These are phyloP conservation scores for Stagonosporopsis rhizophila DNA, from an alignment of 2,329 filamentous ascomycete genomes.

Conservation along the genomic window DNA sequence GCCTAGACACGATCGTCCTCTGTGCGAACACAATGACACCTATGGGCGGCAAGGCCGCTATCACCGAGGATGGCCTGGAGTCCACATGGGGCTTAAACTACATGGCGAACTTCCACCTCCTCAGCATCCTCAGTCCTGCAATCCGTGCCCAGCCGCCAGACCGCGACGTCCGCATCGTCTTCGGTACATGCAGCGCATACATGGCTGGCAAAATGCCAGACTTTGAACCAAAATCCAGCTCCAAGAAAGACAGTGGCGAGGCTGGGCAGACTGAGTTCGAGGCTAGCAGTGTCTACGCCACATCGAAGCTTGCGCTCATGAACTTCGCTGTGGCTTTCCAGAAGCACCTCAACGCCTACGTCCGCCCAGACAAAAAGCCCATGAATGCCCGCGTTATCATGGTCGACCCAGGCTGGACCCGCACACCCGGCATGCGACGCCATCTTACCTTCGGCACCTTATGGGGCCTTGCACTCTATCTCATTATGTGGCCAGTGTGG, in stretches of 20 bases:
- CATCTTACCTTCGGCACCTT: constrained; percentile 88
- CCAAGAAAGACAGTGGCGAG: constrained; percentile 65
- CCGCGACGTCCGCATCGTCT: constrained; percentile 86
- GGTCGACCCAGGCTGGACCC: constrained; percentile 82
- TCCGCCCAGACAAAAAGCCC: constrained; percentile 81
- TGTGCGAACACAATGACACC: constrained; percentile 82
- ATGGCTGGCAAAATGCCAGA: constrained; percentile 75
- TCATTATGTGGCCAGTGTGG: constrained; percentile 78
- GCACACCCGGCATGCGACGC: constrained; percentile 85
- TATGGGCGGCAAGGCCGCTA: constrained; percentile 63
- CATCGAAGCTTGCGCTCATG: constrained; percentile 75
- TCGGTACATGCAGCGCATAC: constrained; percentile 88
- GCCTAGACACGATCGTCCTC: constrained; percentile 89
- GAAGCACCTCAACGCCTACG: constrained; percentile 85
- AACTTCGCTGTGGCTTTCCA: constrained; percentile 90
- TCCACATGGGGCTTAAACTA: constrained; percentile 95
- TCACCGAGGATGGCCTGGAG: constrained; percentile 82
- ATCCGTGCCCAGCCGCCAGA: constrained; percentile 91
- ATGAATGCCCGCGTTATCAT: constrained; percentile 84
- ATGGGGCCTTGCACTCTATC: constrained; percentile 77
- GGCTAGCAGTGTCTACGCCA: constrained; percentile 56
- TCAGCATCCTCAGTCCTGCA: constrained; percentile 89
- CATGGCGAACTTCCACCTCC: constrained; percentile 91
- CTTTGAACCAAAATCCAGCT: constrained; percentile 55
- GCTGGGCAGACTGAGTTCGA: constrained; percentile 48